Percentiles rank a stretch among this genome's conserved stretches.
These are phyloP conservation scores for Durio zibethinus DNA, from an alignment of 345 rosid species.

Conservation along the genomic window DNA sequence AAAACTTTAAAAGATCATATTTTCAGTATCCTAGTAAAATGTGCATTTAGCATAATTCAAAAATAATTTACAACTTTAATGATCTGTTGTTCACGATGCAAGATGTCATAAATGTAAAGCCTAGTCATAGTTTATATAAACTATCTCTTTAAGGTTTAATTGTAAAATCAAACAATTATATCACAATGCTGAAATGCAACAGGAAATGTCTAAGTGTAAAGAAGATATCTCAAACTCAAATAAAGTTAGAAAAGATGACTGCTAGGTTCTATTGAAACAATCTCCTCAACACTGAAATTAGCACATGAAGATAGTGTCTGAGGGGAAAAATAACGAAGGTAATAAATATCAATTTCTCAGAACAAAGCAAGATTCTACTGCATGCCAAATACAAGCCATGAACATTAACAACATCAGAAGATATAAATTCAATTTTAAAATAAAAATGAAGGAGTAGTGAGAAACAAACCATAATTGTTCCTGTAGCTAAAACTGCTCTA, in stretches of 20 bases:
- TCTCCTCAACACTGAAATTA: slow-evolving; percentile 93
- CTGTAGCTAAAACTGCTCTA: slow-evolving; percentile 83
- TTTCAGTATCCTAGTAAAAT: not conserved
- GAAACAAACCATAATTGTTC: slow-evolving; percentile 79
- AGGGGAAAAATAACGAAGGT: slow-evolving; percentile 16
- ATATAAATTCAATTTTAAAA: not conserved
- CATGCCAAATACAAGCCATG: not conserved
- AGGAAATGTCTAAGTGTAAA: not conserved
- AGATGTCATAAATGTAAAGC: not conserved
- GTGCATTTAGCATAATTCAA: not conserved
- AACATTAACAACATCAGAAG: not conserved
- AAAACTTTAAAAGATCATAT: not conserved
- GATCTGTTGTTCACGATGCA: not conserved
- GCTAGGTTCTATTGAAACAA: slow-evolving; percentile 92
- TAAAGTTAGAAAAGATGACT: slow-evolving; percentile 92
- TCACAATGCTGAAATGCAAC: not conserved
- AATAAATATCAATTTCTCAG: not conserved
- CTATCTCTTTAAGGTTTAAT: not conserved
- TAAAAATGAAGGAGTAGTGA: slow-evolving; percentile 7
- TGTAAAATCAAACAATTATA: not conserved
- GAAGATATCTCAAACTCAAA: slow-evolving; percentile 41
- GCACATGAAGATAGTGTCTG: slow-evolving; percentile 94
- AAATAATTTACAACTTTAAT: not conserved
- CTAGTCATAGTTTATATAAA: not conserved
- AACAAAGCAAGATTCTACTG: not conserved